Percentiles rank a stretch among this genome's conserved stretches.
These are phyloP conservation scores for Penicillium paradoxum DNA, from an alignment of 495 filamentous ascomycete species.

Conservation along the genomic window DNA sequence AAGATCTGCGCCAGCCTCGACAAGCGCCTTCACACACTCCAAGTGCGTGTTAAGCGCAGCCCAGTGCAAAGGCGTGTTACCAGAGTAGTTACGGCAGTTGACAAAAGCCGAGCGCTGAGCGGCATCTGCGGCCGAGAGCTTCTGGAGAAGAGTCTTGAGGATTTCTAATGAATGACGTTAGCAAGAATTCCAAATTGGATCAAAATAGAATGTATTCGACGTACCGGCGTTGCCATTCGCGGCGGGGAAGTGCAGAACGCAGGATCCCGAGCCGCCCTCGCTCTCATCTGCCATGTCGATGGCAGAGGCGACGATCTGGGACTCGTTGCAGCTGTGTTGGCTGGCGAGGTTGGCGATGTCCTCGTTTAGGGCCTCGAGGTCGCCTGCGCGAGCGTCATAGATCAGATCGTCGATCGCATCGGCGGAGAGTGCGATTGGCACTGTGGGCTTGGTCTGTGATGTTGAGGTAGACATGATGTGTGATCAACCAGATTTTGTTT, in stretches of 20 bases:
- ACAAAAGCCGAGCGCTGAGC: constrained; percentile 40
- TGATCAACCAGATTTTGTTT: neutral
- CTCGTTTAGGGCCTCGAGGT: constrained; percentile 61
- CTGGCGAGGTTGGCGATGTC: constrained; percentile 53
- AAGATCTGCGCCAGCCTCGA: constrained; percentile 68
- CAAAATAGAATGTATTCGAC: too few relatives aligned
- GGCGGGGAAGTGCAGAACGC: constrained; percentile 77
- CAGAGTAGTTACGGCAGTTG: constrained; percentile 67
- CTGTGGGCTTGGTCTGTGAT: constrained; percentile 27
- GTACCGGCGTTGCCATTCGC: constrained; percentile 82
- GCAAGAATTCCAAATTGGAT: too few relatives aligned
- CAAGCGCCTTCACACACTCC: constrained; percentile 67
- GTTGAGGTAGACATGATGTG: constrained; percentile 16
- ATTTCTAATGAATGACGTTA: constrained; percentile 32
- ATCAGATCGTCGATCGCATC: constrained; percentile 86
- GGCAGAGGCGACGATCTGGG: constrained; percentile 57
- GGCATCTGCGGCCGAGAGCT: constrained; percentile 26
- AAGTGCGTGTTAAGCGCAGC: constrained; percentile 85
- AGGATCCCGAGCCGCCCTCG: constrained; percentile 40
- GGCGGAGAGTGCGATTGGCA: constrained; percentile 48
- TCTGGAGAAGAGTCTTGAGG: constrained; percentile 44
- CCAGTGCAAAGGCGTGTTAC: constrained; percentile 91
- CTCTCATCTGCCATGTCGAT: constrained; percentile 69
- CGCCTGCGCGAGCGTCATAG: constrained; percentile 73
- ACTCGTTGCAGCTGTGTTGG: constrained; percentile 46